A percentile compares a stretch with the other conserved stretches of the same genome.
phyloP scores from a whole-genome alignment of 139 green algal genomes.

The Coelastrella sp. region DNA sequence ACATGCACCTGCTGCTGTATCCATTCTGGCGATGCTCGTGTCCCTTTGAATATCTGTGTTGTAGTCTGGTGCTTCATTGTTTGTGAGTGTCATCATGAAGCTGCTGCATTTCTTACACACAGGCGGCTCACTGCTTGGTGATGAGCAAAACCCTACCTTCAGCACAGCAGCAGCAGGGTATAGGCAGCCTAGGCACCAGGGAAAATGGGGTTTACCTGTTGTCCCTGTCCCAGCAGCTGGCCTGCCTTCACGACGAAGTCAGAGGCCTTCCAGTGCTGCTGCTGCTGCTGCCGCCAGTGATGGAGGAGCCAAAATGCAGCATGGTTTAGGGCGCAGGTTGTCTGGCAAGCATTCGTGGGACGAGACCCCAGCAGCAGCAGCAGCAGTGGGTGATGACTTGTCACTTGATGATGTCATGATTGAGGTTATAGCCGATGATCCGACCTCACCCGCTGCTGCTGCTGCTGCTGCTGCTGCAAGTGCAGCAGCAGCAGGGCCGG shows the following conservation, averaged over 20 bases:
- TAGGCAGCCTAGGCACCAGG: neutral
- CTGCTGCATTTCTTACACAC: no score
- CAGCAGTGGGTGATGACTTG: neutral
- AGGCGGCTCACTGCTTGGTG: neutral
- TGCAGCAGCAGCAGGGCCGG: neutral
- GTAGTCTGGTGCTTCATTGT: no score
- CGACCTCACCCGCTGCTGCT: neutral
- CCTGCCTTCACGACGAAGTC: neutral
- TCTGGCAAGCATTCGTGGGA: neutral
- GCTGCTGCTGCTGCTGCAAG: neutral
- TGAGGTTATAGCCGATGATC: neutral
- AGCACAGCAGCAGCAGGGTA: neutral
- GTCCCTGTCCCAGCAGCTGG: conserved; percentile 15
- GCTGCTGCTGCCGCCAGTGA: conserved; percentile 5
- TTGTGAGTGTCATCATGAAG: no score
- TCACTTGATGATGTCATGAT: conserved; percentile 9
- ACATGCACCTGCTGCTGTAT: no score
- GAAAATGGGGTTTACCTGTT: conserved; percentile 23
- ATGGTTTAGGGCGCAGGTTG: neutral
- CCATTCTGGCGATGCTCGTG: no score
- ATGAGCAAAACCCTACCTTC: neutral
- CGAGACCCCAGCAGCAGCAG: neutral
- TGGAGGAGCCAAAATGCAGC: neutral
- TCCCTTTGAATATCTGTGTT: no score
- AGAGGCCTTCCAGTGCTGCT: neutral